Evolutionary conservation across 768 basidiomycete genomes (phyloP), one percentile per base, ranked within the genome.

Genomic region (Exsudoporus frostii): DNA sequence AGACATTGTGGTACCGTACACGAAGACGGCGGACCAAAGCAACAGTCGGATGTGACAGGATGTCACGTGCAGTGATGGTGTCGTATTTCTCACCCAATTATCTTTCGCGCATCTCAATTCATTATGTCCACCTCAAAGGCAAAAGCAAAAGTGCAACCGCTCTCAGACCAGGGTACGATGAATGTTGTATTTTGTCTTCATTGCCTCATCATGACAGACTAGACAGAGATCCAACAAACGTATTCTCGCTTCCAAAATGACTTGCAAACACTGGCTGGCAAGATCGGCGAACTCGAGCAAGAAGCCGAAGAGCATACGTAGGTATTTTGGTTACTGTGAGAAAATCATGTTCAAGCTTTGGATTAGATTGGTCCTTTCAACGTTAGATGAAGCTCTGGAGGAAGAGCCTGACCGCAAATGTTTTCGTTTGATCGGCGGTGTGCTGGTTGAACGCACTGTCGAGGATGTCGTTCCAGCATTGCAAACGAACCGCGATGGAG

Each of bases 261-360:
- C 45, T 75, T 98, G 27, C 92, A 95, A 69, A 81, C 85, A n/a
- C 73, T 98, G 25, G 92, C 93, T 34, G 83, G 86, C 58, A 98
- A 98, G 74, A 95, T 98, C 61, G 90, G 91, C 55, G 97, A 99
- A 71, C 79, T 99, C 30, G 97, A 99, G 70, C 84, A 87, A 59
- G 97, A 99, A 65, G 84, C 92, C 19, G 97, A 99, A 56, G 97
- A 99, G 67, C 94, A 99, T 70, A 79, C 80, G 96, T 94, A 57
- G 59, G 86, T 79, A 14, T 39, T 42, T 54, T 44, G 50, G 30
- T 33, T 42, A 6, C n/a, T 45, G 41, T 53, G 46, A 30, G n/a
- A 41, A 38, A 19, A 27, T 14, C 17, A 30, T 34, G n/a, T 52
- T 51, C 2, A 38, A 54, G 32, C 43, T 50, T 43, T 33, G 15